Evolutionary conservation across 192 early-diverging fungal genomes (phyloP), one percentile per base, ranked within the genome.

Genomic region (Paraglomus occultum): DNA sequence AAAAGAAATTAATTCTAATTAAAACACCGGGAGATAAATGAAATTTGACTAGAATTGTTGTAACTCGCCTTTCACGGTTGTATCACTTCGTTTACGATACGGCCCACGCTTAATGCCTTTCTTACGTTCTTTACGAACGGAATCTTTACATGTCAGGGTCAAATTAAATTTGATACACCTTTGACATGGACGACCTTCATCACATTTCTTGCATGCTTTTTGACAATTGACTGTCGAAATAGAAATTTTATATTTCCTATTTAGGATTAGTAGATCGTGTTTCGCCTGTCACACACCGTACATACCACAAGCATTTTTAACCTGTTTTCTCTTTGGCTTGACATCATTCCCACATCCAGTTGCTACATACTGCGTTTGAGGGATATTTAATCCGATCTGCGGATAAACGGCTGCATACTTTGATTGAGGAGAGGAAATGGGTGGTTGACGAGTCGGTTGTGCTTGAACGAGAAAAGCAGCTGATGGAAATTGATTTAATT

Each of bases 201-300:
- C 93, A 75, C 95, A 95, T 76, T 94, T 96, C 77, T 97, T 97
- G 78, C 92, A 94, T 0, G 92, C 87, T 48, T 89, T 88, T 78
- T 92, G 90, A 64, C 94, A 95, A 66, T 95, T 91, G 42, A 90
- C 82, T 85, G 78, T 23, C 40, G n/a, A 18, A 52, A 64, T 45
- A 31, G n/a, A 42, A 14, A 39, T 50, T 39, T 58, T 40, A 52
- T 51, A 9, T 51, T 52, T 18, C 10, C 47, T 52, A 14, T 67
- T 51, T 67, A 46, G 39, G 39, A 42, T n/a, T 57, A 2, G 22
- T 22, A 8, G 22, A 57, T 1, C 52, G 49, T 23, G 40, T 44
- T 45, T 44, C 48, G n/a, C 48, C 17, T 51, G 15, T 47, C 20
- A 15, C 6, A 44, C 31, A 40, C 17, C 14, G 5, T 31, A 75